Conservation (phyloP, 768 basidiomycete genomes). For the Rhizopogon rudus region DNA sequence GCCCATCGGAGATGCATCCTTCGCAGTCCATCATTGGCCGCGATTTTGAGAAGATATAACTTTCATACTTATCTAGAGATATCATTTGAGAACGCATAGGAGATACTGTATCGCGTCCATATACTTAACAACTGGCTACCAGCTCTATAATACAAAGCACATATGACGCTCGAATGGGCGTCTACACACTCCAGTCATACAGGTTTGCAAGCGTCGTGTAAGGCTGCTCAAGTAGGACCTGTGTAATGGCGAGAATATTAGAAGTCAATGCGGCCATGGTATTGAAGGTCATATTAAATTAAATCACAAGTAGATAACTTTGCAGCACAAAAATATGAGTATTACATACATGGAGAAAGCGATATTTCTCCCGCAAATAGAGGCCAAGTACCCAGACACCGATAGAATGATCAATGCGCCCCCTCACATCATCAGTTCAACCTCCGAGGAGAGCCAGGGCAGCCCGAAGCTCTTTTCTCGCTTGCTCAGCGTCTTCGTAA, state of each 20-base stretch:
- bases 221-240: no score
- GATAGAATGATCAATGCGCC: not conserved
- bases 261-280: no score
- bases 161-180: no score
- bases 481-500: slow-evolving; percentile 89
- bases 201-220: no score
- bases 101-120: not conserved
- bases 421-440: slow-evolving; percentile 18
- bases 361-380: not conserved
- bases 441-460: slow-evolving; percentile 69
- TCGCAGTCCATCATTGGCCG: slow-evolving; percentile 3
- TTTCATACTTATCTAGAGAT: not conserved
- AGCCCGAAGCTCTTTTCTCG: slow-evolving; percentile 72
- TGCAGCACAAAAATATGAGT: not conserved
- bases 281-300: not conserved
- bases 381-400: not conserved
- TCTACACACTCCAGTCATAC: no score
- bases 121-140: not conserved
- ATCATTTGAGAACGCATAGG: not conserved
- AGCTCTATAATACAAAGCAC: no score
- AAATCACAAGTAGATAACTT: not conserved
- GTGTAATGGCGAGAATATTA: no score
- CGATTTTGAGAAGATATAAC: not conserved
- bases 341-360: not conserved
- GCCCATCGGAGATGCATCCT: slow-evolving; percentile 23